Evolutionary conservation across 805 yeast genomes (phyloP).

Genomic region (Hanseniaspora thailandica): DNA sequence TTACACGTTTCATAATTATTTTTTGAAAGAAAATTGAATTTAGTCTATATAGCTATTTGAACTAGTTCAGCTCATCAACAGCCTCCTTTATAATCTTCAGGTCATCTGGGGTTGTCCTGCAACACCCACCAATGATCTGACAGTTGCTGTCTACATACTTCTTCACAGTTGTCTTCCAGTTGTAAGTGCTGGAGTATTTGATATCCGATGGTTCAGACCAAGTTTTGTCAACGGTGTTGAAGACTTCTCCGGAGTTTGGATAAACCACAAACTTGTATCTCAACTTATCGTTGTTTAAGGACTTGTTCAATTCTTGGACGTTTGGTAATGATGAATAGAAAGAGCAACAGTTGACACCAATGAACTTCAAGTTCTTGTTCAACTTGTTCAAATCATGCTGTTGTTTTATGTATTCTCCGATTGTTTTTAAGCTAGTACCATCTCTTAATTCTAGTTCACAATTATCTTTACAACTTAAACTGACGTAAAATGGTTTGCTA

Average conservation of each 20-base stretch:
- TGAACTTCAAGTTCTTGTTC: slow-evolving; percentile 6
- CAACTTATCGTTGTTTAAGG: not conserved
- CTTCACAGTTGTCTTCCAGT: slow-evolving; percentile 29
- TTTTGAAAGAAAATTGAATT: no score
- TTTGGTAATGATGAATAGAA: slow-evolving; percentile 4
- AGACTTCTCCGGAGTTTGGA: slow-evolving; percentile 67
- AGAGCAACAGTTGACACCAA: slow-evolving; percentile 60
- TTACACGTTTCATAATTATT: not conserved
- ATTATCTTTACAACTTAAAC: slow-evolving; percentile 33
- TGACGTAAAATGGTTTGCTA: slow-evolving; percentile 36
- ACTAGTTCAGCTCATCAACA: not conserved
- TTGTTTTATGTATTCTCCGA: not conserved
- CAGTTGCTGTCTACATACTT: slow-evolving; percentile 27
- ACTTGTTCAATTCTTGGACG: slow-evolving; percentile 1
- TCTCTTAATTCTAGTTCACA: slow-evolving; percentile 34
- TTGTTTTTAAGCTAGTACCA: slow-evolving; percentile 31
- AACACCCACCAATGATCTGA: slow-evolving; percentile 62
- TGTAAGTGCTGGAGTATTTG: slow-evolving; percentile 5
- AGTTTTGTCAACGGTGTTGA: slow-evolving; percentile 36
- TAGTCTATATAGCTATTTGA: not conserved
- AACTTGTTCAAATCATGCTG: not conserved
- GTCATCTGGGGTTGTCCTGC: slow-evolving; percentile 51
- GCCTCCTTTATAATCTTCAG: slow-evolving; percentile 18
- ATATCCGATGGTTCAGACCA: slow-evolving; percentile 28
- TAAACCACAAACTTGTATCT: slow-evolving; percentile 27